Conservation (phyloP, 1,284 basidiomycete species). For the Heterobasidion annosum region DNA sequence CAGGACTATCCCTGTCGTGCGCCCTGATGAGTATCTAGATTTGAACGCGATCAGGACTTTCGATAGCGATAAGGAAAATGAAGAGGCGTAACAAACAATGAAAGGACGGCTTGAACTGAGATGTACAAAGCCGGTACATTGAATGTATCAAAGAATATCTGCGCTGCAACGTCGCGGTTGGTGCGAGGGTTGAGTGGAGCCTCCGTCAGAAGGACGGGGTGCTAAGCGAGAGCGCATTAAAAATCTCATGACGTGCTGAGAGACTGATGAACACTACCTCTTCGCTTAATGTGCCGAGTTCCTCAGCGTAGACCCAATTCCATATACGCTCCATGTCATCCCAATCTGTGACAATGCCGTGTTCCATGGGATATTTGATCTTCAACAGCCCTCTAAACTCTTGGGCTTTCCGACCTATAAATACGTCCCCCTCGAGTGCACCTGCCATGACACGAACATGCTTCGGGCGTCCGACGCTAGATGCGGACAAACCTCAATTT, state of each 20-base stretch:
- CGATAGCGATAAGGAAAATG: slow-evolving; percentile 9
- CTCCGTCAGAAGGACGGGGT: slow-evolving; percentile 93
- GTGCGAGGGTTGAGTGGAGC: slow-evolving; percentile 91
- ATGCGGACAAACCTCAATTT: background rate
- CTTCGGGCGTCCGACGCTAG: slow-evolving; percentile 90
- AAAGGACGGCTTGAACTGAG: slow-evolving; percentile 94
- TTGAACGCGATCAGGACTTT: slow-evolving; percentile 1
- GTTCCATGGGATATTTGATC: slow-evolving; percentile 98
- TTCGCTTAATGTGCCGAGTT: slow-evolving; percentile 89
- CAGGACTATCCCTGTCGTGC: slow-evolving; percentile 97
- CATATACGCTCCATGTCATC: slow-evolving; percentile 99
- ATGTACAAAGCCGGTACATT: slow-evolving; percentile 98
- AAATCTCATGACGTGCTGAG: background rate
- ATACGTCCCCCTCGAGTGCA: slow-evolving; percentile 85
- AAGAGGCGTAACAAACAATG: slow-evolving; percentile 55
- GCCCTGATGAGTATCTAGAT: slow-evolving; percentile 92
- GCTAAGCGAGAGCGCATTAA: slow-evolving; percentile 37
- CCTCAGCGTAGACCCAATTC: slow-evolving; percentile 94
- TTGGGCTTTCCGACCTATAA: slow-evolving; percentile 90
- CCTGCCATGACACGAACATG: slow-evolving; percentile 96
- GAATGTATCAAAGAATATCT: slow-evolving; percentile 99
- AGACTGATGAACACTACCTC: slow-evolving; percentile 49
- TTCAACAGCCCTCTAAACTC: slow-evolving; percentile 90
- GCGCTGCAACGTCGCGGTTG: slow-evolving; percentile 91
- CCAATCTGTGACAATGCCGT: slow-evolving; percentile 93